Base-by-base conservation (phyloP, 805 yeast species). In the Naumovozyma baii region DNA sequence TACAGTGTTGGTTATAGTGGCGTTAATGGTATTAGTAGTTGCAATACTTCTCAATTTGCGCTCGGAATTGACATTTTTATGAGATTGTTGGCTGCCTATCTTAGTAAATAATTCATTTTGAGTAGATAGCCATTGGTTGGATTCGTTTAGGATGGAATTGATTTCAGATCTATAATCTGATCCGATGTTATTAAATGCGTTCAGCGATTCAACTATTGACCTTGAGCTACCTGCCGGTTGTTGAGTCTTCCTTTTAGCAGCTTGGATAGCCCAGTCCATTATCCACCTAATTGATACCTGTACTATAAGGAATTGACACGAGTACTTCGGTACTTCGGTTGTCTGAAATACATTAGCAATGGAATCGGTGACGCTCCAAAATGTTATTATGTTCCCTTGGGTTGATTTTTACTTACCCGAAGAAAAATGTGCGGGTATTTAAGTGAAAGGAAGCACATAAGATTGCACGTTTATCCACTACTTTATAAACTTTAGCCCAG, bases 211-310 rank as follows among this genome's bases (percentile, higher is more conserved):
- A 2, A 59, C 46, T 18, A 59, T 55, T 8, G 62, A 59, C 35
- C 61, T 42, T 2, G 63, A 52, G 14, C 59, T 48, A 4, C 61
- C 61, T 28, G 57, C 51, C 14, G 47, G 41, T 30, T 49, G 46
- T 37, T 48, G 45, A n/a, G 50, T 44, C 40, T 57, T 56, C 37
- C 46, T 52, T 38, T 48, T 48, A 26, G 62, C 60, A 18, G 62
- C 55, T 34, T 42, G 36, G 13, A 53, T 44, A 16, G 54, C 57
- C 61, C 62, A 55, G 42, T 58, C 61, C 63, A 58, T 58, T 33
- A 14, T 38, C 17, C 26, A 22, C 10, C 26, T 22, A 22, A 10
- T 10, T 22, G 7, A 22, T 7, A 22, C 10, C 9, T 22, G 26
- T 7, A 22, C 26, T 22, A n/a, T n/a, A n/a, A n/a, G n/a, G n/a